Evolutionary conservation across 1,284 basidiomycete genomes (phyloP).

Genomic region (Cutaneotrichosporon dermatis): DNA sequence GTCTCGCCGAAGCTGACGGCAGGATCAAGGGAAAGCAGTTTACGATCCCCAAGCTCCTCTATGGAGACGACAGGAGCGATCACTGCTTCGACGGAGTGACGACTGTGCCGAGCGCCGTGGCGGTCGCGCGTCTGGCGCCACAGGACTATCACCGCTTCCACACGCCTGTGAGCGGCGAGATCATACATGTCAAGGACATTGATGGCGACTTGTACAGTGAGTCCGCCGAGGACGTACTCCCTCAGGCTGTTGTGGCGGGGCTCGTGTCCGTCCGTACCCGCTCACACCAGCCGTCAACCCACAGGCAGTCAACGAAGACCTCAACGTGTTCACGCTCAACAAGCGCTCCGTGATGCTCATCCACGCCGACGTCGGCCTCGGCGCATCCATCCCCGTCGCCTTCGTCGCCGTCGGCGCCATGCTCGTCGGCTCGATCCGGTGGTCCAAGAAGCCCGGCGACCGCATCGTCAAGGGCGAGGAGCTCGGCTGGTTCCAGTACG

Average conservation of each 20-base stretch:
- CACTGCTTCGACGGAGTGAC: constrained; percentile 52
- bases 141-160: constrained; percentile 85
- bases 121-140: constrained; percentile 60
- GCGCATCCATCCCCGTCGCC: constrained; percentile 36
- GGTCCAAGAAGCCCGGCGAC: constrained; percentile 46
- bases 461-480: constrained; percentile 51
- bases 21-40: constrained; percentile 75
- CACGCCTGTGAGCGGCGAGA: constrained; percentile 63
- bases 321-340: constrained; percentile 19
- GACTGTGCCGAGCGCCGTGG: constrained; percentile 12
- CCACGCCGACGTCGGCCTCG: constrained; percentile 45
- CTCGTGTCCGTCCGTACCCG: not conserved
- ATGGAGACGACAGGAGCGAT: constrained; percentile 50
- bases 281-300: constrained; percentile 51
- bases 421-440: constrained; percentile 55
- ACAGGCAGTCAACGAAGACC: constrained; percentile 67
- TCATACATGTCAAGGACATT: constrained; percentile 53
- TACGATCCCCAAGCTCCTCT: constrained; percentile 60
- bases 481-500: constrained; percentile 53
- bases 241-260: not conserved
- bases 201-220: constrained; percentile 46
- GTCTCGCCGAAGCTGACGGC: not conserved
- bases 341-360: constrained; percentile 29
- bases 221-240: constrained; percentile 1
- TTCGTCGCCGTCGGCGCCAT: constrained; percentile 52